Evolutionary conservation across 1,284 basidiomycete genomes (phyloP), one percentile per base, ranked within the genome.

Genomic region (Cystobasidiaceae sp.): DNA sequence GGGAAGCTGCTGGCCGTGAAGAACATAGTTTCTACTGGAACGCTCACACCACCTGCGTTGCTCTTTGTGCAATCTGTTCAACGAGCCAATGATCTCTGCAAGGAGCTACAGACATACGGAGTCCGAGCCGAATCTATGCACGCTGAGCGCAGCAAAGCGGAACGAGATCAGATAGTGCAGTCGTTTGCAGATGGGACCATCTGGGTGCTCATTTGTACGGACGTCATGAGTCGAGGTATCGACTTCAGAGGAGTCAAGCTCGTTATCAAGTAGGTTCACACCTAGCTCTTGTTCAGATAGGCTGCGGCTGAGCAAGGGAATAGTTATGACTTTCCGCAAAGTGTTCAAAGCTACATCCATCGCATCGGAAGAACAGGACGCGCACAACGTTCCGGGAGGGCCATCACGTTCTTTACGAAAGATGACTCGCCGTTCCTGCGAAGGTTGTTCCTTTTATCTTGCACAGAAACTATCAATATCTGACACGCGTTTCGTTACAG

Each of bases 201-300:
- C 68, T 97, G 93, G 93, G 84, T 93, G 27, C 84, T 97, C 82
- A 83, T 96, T 52, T 89, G 87, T 70, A 97, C 93, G 15, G 93
- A 97, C 75, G 89, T 96, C 39, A 88, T 96, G 86, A 92, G 91
- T 11, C 83, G 96, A 70, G 96, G 94, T 3, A 93, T 98, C 85
- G 94, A 98, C 75, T 97, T 98, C 80, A 89, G 90, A 76, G 93
- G 93, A 13, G 87, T 98, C 45, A 82, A 88, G 69, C 86, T 97
- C 71, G 93, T 98, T 11, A 88, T 98, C 76, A 98, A 97, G 77
- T 97, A 93, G 74, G 71, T 72, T 21, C 71, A 6, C 15, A 21
- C 8, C 25, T 25, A n/a, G 3, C 1, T 28, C 21, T 61, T 17
- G 27, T 37, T 17, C 5, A 21, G 8, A n/a, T 13, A 7, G 6